These are phyloP conservation scores for Pinus taeda DNA, from an alignment of 75 land plant genomes.

Conservation along the genomic window DNA sequence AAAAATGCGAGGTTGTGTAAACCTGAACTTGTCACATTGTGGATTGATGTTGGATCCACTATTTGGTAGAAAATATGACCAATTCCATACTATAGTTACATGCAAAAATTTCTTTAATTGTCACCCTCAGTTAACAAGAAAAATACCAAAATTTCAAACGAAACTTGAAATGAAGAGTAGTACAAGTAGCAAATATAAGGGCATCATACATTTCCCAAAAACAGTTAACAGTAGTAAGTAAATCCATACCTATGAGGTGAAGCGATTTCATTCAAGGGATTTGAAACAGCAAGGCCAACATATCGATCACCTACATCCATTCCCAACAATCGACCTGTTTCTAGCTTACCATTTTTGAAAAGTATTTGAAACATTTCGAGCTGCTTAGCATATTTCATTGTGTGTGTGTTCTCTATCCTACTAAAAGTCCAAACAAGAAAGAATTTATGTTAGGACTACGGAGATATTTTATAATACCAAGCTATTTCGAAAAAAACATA, in stretches of 20 bases:
- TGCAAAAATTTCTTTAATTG: neutral
- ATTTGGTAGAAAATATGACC: neutral
- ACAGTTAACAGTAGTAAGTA: neutral
- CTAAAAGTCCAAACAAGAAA: neutral
- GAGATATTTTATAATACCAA: neutral
- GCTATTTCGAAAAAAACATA: too few relatives aligned
- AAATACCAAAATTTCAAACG: neutral
- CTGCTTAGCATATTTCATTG: slow-evolving; percentile 51
- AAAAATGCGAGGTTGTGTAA: neutral
- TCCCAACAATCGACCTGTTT: slow-evolving; percentile 64
- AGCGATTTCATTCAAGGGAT: slow-evolving; percentile 53
- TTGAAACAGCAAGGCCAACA: slow-evolving; percentile 84
- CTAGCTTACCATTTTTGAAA: slow-evolving; percentile 10
- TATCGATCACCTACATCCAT: slow-evolving; percentile 84
- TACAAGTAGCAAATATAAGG: neutral
- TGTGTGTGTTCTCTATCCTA: neutral
- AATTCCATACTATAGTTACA: neutral
- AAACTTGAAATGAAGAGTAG: neutral
- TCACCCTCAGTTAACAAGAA: neutral
- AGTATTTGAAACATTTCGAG: slow-evolving; percentile 28
- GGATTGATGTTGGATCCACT: neutral
- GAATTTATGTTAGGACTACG: neutral
- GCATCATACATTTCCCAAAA: neutral
- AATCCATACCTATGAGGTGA: slow-evolving; percentile 61
- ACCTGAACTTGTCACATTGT: neutral